Conservation (phyloP, 2,329 filamentous ascomycete species). For the Ambrosiella beaveri region DNA sequence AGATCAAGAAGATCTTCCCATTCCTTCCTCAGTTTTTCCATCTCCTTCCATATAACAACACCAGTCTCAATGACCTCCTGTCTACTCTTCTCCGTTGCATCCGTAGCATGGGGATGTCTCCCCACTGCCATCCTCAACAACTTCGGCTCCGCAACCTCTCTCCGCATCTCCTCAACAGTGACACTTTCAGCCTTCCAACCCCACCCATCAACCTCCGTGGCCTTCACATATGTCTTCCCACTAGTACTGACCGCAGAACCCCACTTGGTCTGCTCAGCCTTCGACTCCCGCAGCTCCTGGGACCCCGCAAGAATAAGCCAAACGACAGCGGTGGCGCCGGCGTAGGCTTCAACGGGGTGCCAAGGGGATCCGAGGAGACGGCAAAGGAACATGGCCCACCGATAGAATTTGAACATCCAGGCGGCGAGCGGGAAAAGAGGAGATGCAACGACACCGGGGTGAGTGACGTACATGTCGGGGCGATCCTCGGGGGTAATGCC, state of each 20-base stretch:
- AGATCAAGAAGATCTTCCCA: constrained; percentile 36
- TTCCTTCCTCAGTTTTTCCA: constrained; percentile 51
- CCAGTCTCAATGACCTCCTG: constrained; percentile 46
- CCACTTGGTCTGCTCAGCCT: constrained; percentile 56
- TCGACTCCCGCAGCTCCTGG: constrained; percentile 39
- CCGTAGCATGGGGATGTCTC: constrained; percentile 38
- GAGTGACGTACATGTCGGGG: constrained; percentile 58
- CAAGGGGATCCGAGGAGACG: constrained; percentile 74
- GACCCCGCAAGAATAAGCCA: constrained; percentile 60
- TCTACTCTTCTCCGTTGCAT: constrained; percentile 43
- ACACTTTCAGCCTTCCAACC: constrained; percentile 38
- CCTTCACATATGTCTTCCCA: constrained; percentile 45
- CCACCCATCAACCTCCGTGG: constrained; percentile 78
- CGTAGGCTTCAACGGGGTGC: constrained; percentile 65
- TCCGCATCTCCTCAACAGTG: constrained; percentile 24
- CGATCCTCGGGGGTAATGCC: constrained; percentile 14
- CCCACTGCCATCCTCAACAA: constrained; percentile 35
- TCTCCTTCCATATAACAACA: constrained; percentile 44
- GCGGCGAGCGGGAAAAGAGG: constrained; percentile 59
- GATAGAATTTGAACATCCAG: constrained; percentile 54
- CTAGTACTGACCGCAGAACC: constrained; percentile 50
- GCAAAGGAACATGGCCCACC: constrained; percentile 48
- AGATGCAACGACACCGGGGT: constrained; percentile 77
- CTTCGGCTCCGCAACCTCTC: constrained; percentile 22
- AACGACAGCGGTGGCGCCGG: constrained; percentile 56